Base-by-base conservation (phyloP, 208 protist species). In the Leishmania gerbilli region DNA sequence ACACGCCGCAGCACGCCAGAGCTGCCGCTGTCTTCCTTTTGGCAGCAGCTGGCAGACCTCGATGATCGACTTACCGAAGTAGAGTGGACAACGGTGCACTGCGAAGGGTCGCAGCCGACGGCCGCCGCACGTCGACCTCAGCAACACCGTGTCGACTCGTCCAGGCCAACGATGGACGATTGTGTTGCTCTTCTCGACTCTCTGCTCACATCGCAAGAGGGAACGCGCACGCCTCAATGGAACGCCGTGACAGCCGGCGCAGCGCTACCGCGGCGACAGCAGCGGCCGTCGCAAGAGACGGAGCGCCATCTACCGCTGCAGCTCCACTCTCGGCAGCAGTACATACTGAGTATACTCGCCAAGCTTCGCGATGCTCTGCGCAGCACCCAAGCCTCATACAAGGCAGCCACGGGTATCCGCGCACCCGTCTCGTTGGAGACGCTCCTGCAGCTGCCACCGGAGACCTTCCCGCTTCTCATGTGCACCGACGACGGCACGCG, bases 381-480 rank as follows among this genome's bases (percentile, higher is more conserved):
- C 72, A 76, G 72, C 7, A 51, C 69, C 47, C 82, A 77, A 31
- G 71, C 60, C 15, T 74, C 82, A 2, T 81, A 85, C 82, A 37
- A 55, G 3, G 58, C 19, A 19, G 82, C 77, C 51, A 75, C 82
- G 0, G 62, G 77, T 24, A 34, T 27, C 58, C 8, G 21, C 3
- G 8, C 71, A 31, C 71, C 7, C n/a, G 47, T 58, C 21, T 77
- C 82, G 5, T 76, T 85, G 4, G 82, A 85, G 34, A 40, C 77
- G 62, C 76, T 85, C 13, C 71, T 85, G 7, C 77, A 81, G 71
- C 72, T 85, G 34, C 82, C 82, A 62, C 82, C 82, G 3, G 62
- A 80, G 47, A 69, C 65, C 15, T 19, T 72, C n/a, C 64, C 47
- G 49, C 62, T 72, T 34, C 42, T 74, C 69, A 74, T 27, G 21